phyloP scores from a whole-genome alignment of 257 asterid species.

The Solanum piurae region DNA sequence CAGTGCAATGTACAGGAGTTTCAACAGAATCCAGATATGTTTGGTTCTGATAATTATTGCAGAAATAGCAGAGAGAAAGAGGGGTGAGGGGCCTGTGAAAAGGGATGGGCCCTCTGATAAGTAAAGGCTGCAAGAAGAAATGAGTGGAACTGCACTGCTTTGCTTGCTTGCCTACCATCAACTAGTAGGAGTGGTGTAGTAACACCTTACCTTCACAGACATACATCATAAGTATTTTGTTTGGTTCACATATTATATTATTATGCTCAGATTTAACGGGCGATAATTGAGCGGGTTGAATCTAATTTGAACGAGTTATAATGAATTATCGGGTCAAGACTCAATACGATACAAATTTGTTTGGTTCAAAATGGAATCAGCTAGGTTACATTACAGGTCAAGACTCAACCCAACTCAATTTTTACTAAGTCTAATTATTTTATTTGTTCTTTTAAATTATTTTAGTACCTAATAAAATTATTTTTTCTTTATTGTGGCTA shows the following conservation, averaged over 20 bases:
- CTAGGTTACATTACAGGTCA: background rate
- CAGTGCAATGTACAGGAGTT: background rate
- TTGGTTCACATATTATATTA: background rate
- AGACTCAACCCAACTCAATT: too few relatives aligned
- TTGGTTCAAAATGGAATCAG: too few relatives aligned
- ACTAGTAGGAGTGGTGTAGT: constrained; percentile 11
- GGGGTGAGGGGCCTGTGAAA: background rate
- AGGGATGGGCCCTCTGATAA: constrained; percentile 34
- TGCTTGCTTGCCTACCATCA: constrained; percentile 19
- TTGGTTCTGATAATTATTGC: background rate
- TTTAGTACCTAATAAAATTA: too few relatives aligned
- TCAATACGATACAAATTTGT: background rate
- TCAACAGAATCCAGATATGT: background rate
- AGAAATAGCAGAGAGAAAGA: constrained; percentile 2
- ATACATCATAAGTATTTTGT: background rate
- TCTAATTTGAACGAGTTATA: too few relatives aligned
- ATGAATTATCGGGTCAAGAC: too few relatives aligned
- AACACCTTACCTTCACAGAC: background rate
- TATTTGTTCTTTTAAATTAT: too few relatives aligned
- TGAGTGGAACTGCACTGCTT: constrained; percentile 70
- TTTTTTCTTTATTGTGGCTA: background rate
- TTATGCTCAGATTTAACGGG: background rate
- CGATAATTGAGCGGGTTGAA: background rate
- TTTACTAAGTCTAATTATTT: too few relatives aligned
- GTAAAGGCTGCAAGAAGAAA: constrained; percentile 67